Evolutionary conservation across 208 protist species (phyloP).

Genomic region (Entamoeba invadens): DNA sequence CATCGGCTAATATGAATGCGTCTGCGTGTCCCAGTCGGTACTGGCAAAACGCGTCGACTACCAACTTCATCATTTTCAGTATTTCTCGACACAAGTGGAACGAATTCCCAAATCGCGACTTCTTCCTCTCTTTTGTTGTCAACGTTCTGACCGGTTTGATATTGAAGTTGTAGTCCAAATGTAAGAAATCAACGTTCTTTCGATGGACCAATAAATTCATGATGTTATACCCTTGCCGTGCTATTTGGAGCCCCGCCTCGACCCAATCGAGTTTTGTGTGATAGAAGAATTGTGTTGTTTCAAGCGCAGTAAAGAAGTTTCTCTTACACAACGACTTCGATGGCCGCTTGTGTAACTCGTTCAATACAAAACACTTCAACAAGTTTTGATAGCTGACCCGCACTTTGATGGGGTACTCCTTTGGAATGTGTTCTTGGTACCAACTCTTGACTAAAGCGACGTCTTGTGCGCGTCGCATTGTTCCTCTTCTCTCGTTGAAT

Average conservation of each 20-base stretch:
- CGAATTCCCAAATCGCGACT: conserved; percentile 95
- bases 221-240: conserved; percentile 99
- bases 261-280: conserved; percentile 97
- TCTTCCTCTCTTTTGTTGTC: conserved; percentile 99
- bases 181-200: conserved; percentile 98
- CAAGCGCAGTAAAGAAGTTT: conserved; percentile 69
- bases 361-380: conserved; percentile 95
- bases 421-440: conserved; percentile 67
- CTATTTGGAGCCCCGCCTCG: conserved; percentile 97
- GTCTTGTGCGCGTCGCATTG: conserved; percentile 79
- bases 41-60: conserved; percentile 96
- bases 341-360: conserved; percentile 70
- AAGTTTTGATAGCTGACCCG: conserved; percentile 70
- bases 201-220: conserved; percentile 98
- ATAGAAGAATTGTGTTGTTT: conserved; percentile 95
- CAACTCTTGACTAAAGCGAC: conserved; percentile 92
- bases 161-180: conserved; percentile 99
- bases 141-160: conserved; percentile 99
- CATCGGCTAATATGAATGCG: conserved; percentile 93
- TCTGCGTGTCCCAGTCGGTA: conserved; percentile 96
- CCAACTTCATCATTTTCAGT: conserved; percentile 91
- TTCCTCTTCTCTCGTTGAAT: conserved; percentile 79
- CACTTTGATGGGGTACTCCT: conserved; percentile 58
- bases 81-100: conserved; percentile 98
- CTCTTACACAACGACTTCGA: conserved; percentile 49